Evolutionary conservation across 495 filamentous ascomycete species (phyloP), one percentile per base, ranked within the genome.

Genomic region (Talaromyces nanjingensis): DNA sequence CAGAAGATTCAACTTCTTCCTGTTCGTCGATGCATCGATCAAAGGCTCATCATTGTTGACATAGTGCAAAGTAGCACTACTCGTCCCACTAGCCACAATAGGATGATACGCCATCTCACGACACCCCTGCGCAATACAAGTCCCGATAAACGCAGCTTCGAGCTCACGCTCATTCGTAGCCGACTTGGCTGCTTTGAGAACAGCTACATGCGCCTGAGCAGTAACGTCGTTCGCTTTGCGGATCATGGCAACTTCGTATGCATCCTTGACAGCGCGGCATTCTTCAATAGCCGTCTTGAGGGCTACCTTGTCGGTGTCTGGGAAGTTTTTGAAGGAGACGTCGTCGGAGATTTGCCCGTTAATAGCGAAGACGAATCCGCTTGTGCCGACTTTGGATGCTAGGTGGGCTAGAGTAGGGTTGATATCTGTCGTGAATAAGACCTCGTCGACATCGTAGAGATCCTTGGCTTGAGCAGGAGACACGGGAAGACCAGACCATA

Each of bases 401-500:
- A 80, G 72, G 4, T 71, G 62, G 47, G 82, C 76, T 18, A 94
- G 79, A 22, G 81, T 80, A 37, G 80, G 72, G 73, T 93, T 90
- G 64, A 96, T 74, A 49, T 93, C 87, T 59, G 80, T 85, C 6
- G 87, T 87, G 63, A 83, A 83, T 25, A 81, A 81, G 65, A 91
- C 91, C 7, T 80, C 79, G 68, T 97, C 94, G 69, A 98, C 85
- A 69, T 98, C 92, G 77, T 89, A 97, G 27, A 82, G 83, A 29
- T 85, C 71, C 49, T 84, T 71, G 20, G 93, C 93, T 70, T 97
- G 88, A n/a, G 87, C 78, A 34, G 77, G 71, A 6, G 86, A 87
- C 63, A 96, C 72, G 0, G 96, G 96, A 22, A 98, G 84, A 29
- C 96, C 96, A 25, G 88, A 89, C 96, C 96, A 99, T 68, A 98